Base-by-base conservation (phyloP, 768 basidiomycete genomes). In the Lentinus brumalis region DNA sequence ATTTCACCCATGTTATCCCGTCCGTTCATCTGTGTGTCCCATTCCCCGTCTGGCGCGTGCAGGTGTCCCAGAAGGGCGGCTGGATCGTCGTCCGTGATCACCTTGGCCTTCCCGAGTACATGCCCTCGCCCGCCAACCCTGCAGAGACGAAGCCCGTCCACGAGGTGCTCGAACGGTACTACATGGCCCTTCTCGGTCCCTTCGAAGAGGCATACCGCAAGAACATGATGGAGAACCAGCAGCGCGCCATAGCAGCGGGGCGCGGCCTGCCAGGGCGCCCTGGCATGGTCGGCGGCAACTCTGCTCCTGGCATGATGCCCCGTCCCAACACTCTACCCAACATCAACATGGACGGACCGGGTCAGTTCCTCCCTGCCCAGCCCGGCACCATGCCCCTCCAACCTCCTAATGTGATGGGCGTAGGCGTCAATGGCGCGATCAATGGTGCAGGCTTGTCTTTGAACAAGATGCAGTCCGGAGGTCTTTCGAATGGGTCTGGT, bases 131-230 rank as follows among this genome's bases (percentile, higher is more conserved):
- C 41, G 55, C 56, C 26, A 56, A 57, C 35, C 59, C 63, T 8
- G 57, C 65, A 21, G 83, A 83, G 39, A 76, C 77, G 29, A 64
- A 67, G 40, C 73, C 82, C 39, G 83, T 84, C 11, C 81, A 84
- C n/a, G 69, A 69, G 42, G 65, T 82, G 61, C 74, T 92, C 53
- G 79, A 78, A 26, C 78, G 83, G 52, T 82, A 86, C 69, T 94
- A 91, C 72, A 79, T 76, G 72, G 75, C 71, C 15, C 77, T 94
- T 59, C 76, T 92, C 26, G 75, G 77, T 41, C 88, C 90, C 3
- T 91, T 93, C 66, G 92, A 94, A 73, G 87, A 89, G 38, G 71
- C 77, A 32, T 89, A 87, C 71, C 82, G 82, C 71, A 84, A 81
- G 62, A 89, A 84, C 66, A 50, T 86, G 45, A 80, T 80, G 58